phyloP scores from a whole-genome alignment of 345 rosid species.

The Linum lewisii region DNA sequence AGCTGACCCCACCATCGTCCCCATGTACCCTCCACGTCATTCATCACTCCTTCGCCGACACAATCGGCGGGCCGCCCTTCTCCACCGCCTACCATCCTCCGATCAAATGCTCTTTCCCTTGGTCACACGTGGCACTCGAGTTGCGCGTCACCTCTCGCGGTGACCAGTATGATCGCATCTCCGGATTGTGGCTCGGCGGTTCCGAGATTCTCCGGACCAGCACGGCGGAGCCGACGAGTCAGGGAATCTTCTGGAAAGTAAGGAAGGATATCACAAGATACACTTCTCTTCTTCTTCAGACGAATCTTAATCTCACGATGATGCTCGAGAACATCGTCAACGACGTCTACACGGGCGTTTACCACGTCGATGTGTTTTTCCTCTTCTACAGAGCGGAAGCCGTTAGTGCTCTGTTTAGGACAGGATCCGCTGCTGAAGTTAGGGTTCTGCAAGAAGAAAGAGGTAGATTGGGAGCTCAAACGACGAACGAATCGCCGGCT shows the following conservation, averaged over 20 bases:
- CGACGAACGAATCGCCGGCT: constrained; percentile 36
- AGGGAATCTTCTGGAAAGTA: constrained; percentile 69
- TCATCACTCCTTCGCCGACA: constrained; percentile 75
- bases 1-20: constrained; percentile 48
- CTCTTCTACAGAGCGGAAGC: constrained; percentile 36
- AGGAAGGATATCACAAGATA: constrained; percentile 70
- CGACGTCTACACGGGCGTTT: constrained; percentile 56
- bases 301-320: constrained; percentile 44
- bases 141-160: constrained; percentile 48
- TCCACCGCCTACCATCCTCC: constrained; percentile 55
- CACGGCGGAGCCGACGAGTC: constrained; percentile 63
- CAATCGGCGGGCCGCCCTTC: constrained; percentile 58
- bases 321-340: constrained; percentile 88
- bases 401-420: constrained; percentile 12
- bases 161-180: constrained; percentile 65
- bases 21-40: constrained; percentile 45
- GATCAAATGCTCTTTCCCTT: constrained; percentile 43
- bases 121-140: constrained; percentile 53
- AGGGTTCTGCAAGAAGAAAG: not conserved
- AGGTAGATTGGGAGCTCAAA: constrained; percentile 7
- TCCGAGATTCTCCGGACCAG: constrained; percentile 83
- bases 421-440: not conserved
- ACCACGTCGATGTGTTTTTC: constrained; percentile 54
- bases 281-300: constrained; percentile 41
- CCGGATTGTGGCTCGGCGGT: constrained; percentile 78